Conservation (phyloP, 2,329 filamentous ascomycete genomes). For the Xylaria sp. region DNA sequence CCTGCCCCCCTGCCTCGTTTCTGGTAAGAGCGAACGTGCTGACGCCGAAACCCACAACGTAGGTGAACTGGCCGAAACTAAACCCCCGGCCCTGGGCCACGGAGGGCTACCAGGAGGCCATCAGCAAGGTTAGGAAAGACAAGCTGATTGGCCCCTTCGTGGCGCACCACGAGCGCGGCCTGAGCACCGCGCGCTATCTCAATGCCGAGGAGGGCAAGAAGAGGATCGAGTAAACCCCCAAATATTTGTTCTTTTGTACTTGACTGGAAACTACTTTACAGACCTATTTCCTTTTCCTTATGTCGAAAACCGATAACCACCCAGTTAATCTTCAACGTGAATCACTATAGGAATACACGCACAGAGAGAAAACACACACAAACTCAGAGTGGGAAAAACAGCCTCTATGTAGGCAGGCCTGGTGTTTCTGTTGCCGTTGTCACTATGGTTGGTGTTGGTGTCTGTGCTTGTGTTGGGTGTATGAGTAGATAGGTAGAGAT, state of each 20-base stretch:
- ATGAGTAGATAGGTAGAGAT: not conserved
- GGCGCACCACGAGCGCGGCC: constrained; percentile 74
- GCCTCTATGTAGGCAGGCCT: not conserved
- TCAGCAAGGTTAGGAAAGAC: constrained; percentile 80
- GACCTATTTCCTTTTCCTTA: not conserved
- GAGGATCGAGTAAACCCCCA: constrained; percentile 77
- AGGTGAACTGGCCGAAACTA: constrained; percentile 99
- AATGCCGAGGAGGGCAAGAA: constrained; percentile 98
- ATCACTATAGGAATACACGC: not conserved
- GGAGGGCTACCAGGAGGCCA: constrained; percentile 87
- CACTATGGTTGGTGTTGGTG: not conserved
- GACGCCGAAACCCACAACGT: constrained; percentile 22
- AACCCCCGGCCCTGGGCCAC: constrained; percentile 84
- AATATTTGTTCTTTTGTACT: not conserved
- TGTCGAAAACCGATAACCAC: not conserved
- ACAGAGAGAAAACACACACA: not conserved
- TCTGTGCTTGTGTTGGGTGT: not conserved
- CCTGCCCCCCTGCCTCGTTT: too few species aligned
- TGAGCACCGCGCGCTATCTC: constrained; percentile 79
- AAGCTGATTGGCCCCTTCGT: constrained; percentile 78
- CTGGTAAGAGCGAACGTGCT: constrained; percentile 20
- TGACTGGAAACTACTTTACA: not conserved
- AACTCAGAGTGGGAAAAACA: not conserved
- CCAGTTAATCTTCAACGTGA: not conserved
- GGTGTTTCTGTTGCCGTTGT: not conserved